Base-by-base conservation (phyloP, 805 yeast species). In the Suhomyces sp. region DNA sequence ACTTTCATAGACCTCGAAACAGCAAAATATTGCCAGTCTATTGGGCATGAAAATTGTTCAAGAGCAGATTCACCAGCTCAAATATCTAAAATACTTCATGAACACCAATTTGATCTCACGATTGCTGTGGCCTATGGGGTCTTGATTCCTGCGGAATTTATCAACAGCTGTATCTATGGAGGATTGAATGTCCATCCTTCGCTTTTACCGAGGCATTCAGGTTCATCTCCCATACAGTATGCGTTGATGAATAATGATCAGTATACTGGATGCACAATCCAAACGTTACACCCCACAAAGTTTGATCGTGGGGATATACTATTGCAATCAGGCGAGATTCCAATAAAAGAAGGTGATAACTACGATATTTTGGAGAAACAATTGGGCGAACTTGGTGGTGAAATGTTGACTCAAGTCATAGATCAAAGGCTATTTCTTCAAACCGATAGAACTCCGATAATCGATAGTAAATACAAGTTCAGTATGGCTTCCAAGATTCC, bases 101-200 rank as follows among this genome's bases (percentile, higher is more conserved):
- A 40, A 0, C 38, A 54, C 2, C 36, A 55, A 2, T 81, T 73
- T 54, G 76, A 83, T 43, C 53, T 88, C 44, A 82, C 88, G 1
- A 69, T 93, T n/a, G 97, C 98, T 0, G 97, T 88, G 1, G 88
- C 97, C 0, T 93, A 79, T 56, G 98, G 98, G 0, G 70, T 70
- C 33, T 64, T 91, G 28, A 88, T 93, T 4, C 97, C 98, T 0
- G 62, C 60, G 0, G 39, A 55, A 2, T 77, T 88, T 44, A 57
- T 93, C 2, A 32, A 51, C 0, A 32, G 55, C 0, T 60, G 80
- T 14, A 55, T 57, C 9, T 77, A 57, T 50, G 88, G 90, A 4
- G 95, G 97, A 0, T 53, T 93, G 18, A 93, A 93, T 53, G 88
- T 93, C 1, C 98, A 93, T 55, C 98, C 98, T 0, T 88, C 96